A percentile compares a stretch with the other conserved stretches of the same genome.
Evolutionary conservation across 1,139 yeast genomes (phyloP).

Genomic region (Yamadazyma triangularis): DNA sequence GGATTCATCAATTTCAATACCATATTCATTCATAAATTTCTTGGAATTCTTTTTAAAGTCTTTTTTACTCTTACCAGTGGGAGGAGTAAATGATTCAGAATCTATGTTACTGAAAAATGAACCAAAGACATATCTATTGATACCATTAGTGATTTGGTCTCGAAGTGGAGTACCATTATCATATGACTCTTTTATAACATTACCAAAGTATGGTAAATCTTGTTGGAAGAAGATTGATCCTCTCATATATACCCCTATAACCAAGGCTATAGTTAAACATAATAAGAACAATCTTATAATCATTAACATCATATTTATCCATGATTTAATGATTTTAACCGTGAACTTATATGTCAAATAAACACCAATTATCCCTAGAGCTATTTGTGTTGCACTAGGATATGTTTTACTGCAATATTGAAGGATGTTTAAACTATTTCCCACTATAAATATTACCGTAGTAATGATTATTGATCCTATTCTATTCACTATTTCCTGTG

Average conservation of each 20-base stretch:
- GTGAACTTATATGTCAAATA: conserved; percentile 9
- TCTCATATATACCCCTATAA: conserved; percentile 14
- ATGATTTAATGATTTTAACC: conserved; percentile 10
- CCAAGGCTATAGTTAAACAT: conserved; percentile 8
- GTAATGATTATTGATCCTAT: conserved; percentile 4
- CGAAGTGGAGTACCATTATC: conserved; percentile 2
- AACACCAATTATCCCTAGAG: conserved; percentile 4
- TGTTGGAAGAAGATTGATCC: conserved; percentile 17
- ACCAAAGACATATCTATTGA: conserved; percentile 3
- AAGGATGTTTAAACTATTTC: conserved; percentile 6
- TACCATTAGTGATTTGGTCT: conserved; percentile 2
- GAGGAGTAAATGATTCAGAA: conserved; percentile 1
- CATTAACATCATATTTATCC: conserved; percentile 21
- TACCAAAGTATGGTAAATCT: conserved; percentile 14
- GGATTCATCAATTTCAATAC: conserved; percentile 13
- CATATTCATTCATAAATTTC: conserved; percentile 11
- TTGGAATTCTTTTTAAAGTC: conserved; percentile 11
- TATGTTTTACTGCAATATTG: conserved; percentile 6
- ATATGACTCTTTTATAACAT: conserved; percentile 1
- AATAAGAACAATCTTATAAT: conserved; percentile 16
- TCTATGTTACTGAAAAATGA: background rate
- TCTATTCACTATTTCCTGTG: no score
- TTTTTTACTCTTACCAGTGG: conserved; percentile 2
- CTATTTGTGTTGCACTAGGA: conserved; percentile 7
- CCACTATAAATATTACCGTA: conserved; percentile 7